These are phyloP conservation scores for Trichoderma parareesei DNA, from an alignment of 495 filamentous ascomycete genomes.

Conservation along the genomic window DNA sequence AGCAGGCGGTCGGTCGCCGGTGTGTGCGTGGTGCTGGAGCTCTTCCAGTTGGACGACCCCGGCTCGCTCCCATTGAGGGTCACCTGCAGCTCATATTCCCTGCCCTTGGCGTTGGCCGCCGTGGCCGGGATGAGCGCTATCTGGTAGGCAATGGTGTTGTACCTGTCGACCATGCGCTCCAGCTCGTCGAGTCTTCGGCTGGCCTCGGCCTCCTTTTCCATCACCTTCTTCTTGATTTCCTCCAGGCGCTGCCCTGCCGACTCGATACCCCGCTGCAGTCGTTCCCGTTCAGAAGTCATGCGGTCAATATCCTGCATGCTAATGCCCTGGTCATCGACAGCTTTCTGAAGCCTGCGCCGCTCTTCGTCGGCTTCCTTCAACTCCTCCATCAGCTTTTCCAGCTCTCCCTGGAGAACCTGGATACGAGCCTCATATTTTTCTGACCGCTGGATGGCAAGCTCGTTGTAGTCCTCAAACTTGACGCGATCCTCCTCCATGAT, in stretches of 20 bases:
- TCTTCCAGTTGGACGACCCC: constrained; percentile 55
- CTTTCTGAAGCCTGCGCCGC: constrained; percentile 64
- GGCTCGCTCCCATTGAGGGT: constrained; percentile 65
- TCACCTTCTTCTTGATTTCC: constrained; percentile 70
- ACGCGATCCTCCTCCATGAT: constrained; percentile 83
- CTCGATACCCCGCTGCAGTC: constrained; percentile 77
- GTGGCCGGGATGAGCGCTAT: constrained; percentile 80
- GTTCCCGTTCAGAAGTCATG: constrained; percentile 91
- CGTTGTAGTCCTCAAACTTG: constrained; percentile 91
- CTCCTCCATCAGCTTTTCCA: constrained; percentile 68
- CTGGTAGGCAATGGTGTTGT: constrained; percentile 90
- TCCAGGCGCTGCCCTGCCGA: constrained; percentile 64
- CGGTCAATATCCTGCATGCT: constrained; percentile 96
- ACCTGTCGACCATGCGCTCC: constrained; percentile 74
- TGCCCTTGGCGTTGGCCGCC: constrained; percentile 75
- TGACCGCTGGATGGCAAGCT: constrained; percentile 64
- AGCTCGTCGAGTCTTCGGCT: constrained; percentile 78
- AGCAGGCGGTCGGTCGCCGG: constrained; percentile 57
- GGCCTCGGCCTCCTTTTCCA: constrained; percentile 77
- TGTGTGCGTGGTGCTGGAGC: constrained; percentile 22
- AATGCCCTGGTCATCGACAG: constrained; percentile 85
- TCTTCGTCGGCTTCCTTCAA: constrained; percentile 75
- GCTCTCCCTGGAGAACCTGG: constrained; percentile 67
- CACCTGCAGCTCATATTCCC: constrained; percentile 73
- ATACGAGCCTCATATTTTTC: constrained; percentile 75